Evolutionary conservation across 1,284 basidiomycete species (phyloP).

Genomic region (Xanthoconium separans): DNA sequence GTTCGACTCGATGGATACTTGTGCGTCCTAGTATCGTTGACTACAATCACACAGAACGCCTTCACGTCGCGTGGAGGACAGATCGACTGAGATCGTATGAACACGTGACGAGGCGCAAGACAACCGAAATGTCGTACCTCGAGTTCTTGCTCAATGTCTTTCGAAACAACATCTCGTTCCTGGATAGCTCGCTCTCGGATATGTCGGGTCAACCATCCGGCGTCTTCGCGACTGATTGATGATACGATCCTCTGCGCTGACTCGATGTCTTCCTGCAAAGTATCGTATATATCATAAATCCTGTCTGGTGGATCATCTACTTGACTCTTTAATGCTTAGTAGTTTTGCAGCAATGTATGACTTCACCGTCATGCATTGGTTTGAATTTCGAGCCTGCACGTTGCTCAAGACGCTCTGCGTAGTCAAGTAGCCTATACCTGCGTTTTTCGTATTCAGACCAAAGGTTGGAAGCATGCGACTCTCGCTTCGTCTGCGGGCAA

Average conservation of each 20-base stretch:
- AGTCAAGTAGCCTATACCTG: conserved; percentile 44
- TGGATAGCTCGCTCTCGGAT: conserved; percentile 51
- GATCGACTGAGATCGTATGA: conserved; percentile 42
- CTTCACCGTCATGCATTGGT: conserved; percentile 46
- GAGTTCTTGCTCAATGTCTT: conserved; percentile 70
- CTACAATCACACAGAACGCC: conserved; percentile 76
- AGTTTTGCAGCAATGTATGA: neutral
- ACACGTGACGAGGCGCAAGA: neutral
- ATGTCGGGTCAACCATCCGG: conserved; percentile 63
- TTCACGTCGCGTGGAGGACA: conserved; percentile 82
- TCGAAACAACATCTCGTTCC: conserved; percentile 50
- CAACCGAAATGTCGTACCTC: conserved; percentile 43
- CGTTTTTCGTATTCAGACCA: conserved; percentile 55
- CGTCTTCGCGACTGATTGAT: conserved; percentile 44
- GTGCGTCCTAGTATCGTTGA: conserved; percentile 65
- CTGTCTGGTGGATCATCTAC: conserved; percentile 53
- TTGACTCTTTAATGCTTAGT: neutral
- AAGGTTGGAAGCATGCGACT: conserved; percentile 53
- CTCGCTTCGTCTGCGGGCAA: conserved; percentile 46
- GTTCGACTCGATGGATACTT: conserved; percentile 52
- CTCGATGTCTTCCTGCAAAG: conserved; percentile 53
- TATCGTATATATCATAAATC: conserved; percentile 66
- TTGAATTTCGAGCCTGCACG: conserved; percentile 45
- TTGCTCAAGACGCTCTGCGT: conserved; percentile 57
- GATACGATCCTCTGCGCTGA: conserved; percentile 43